phyloP scores from a whole-genome alignment of 2,329 filamentous ascomycete species.

The Myriosclerotinia duriaeana region DNA sequence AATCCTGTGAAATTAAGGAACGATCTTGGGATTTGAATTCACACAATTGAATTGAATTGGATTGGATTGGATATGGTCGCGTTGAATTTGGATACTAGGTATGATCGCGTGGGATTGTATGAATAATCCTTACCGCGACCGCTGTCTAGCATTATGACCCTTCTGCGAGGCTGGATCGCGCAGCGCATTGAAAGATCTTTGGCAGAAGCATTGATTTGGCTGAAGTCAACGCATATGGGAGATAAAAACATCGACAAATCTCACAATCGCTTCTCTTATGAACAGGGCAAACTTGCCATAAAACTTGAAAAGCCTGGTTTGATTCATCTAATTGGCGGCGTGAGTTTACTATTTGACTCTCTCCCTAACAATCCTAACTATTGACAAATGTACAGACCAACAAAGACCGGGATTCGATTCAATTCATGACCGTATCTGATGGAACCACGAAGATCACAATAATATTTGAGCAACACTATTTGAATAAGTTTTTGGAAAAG shows the following conservation, averaged over 20 bases:
- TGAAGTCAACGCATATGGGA: conserved; percentile 2
- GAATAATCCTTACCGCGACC: neutral
- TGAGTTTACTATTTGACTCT: neutral
- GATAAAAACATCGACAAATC: neutral
- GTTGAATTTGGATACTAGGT: neutral
- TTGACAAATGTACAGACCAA: conserved; percentile 5
- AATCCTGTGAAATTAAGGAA: neutral
- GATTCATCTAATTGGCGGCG: conserved; percentile 17
- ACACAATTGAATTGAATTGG: neutral
- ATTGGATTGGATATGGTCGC: neutral
- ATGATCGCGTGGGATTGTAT: neutral
- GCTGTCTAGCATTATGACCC: neutral
- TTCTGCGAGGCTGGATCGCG: conserved; percentile 15
- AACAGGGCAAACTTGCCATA: conserved; percentile 8
- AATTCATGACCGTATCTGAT: conserved; percentile 15
- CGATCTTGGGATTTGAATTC: neutral
- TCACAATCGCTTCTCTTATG: conserved; percentile 12
- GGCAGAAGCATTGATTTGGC: conserved; percentile 9
- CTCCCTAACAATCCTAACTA: neutral
- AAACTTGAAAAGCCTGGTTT: conserved; percentile 7
- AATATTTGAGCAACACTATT: neutral
- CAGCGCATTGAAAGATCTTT: conserved; percentile 13
- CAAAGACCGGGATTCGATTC: neutral
- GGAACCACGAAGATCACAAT: conserved; percentile 10
- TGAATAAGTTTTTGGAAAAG: conserved; percentile 11